Conservation (phyloP, 2,329 filamentous ascomycete species). For the Ophiostoma fasciatum region DNA sequence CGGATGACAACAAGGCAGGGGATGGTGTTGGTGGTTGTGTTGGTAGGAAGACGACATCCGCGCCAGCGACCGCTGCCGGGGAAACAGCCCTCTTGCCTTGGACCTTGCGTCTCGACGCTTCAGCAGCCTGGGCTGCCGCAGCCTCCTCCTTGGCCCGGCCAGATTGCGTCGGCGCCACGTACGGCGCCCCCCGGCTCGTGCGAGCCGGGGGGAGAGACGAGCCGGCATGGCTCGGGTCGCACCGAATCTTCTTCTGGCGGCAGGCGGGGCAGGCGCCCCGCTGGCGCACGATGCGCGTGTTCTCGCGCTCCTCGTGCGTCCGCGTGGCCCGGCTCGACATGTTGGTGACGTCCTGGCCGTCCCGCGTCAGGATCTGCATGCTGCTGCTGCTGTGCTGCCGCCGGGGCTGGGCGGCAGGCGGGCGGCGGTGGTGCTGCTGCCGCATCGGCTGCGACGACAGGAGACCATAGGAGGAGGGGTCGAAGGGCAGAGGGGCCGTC, state of each 20-base stretch:
- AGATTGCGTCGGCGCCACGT: slow-evolving; percentile 2
- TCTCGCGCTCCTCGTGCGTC: slow-evolving; percentile 53
- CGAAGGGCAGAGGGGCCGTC: slow-evolving; percentile 38
- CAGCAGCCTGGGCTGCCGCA: slow-evolving; percentile 3
- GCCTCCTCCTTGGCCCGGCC: slow-evolving; percentile 8
- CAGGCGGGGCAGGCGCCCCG: slow-evolving; percentile 53
- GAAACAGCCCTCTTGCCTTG: slow-evolving; percentile 8
- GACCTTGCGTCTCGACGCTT: slow-evolving; percentile 5
- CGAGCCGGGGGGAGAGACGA: background rate
- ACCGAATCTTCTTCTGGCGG: slow-evolving; percentile 47
- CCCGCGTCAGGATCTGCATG: slow-evolving; percentile 53
- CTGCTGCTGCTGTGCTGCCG: slow-evolving; percentile 15
- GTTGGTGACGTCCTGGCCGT: slow-evolving; percentile 48
- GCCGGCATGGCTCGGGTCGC: slow-evolving; percentile 41
- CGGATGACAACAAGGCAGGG: too few species aligned
- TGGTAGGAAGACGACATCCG: slow-evolving; percentile 2
- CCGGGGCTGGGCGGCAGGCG: background rate
- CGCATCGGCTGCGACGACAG: too few species aligned
- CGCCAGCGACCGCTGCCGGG: too few species aligned
- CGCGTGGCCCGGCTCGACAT: slow-evolving; percentile 47
- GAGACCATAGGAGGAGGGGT: too few species aligned
- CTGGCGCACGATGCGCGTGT: slow-evolving; percentile 51
- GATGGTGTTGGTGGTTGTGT: too few species aligned
- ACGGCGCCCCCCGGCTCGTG: slow-evolving; percentile 7
- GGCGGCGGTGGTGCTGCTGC: background rate